Percentiles rank a stretch among this genome's conserved stretches.
These are phyloP conservation scores for Podila horticola DNA, from an alignment of 192 early-diverging fungal species.

Conservation along the genomic window DNA sequence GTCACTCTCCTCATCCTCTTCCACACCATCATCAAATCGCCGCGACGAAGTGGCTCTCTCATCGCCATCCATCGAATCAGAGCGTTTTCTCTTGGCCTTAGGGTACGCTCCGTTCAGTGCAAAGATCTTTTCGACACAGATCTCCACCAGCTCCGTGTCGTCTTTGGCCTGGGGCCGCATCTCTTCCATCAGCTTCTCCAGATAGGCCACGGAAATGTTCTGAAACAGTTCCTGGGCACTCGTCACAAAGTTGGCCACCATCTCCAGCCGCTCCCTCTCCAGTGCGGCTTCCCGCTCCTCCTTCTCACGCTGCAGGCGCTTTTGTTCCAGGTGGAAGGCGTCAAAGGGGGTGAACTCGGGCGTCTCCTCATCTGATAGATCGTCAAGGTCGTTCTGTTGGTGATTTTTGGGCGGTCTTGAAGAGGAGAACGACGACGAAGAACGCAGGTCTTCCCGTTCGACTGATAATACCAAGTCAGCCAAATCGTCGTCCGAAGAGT, in stretches of 20 bases:
- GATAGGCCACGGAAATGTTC: conserved; percentile 21
- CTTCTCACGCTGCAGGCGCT: neutral
- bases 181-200: conserved; percentile 16
- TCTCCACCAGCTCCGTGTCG: conserved; percentile 25
- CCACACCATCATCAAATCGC: neutral
- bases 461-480: too few relatives aligned
- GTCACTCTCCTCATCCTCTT: conserved; percentile 7
- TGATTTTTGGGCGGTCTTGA: neutral
- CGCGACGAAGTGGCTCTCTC: neutral
- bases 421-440: too few relatives aligned
- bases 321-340: conserved; percentile 27
- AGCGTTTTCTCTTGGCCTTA: conserved; percentile 15
- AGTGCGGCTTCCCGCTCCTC: neutral
- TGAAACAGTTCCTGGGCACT: conserved; percentile 38
- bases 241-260: conserved; percentile 22
- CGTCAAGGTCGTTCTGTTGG: neutral
- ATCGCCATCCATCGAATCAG: neutral
- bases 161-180: conserved; percentile 2
- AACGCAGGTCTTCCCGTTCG: too few relatives aligned
- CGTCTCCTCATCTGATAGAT: neutral
- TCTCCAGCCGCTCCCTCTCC: conserved; percentile 2
- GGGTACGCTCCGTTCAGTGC: conserved; percentile 24
- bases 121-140: conserved; percentile 28
- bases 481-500: conserved; percentile 17
- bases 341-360: conserved; percentile 8